phyloP scores from a whole-genome alignment of 1,139 yeast genomes.

The Nakaseomyces nivariensis region DNA sequence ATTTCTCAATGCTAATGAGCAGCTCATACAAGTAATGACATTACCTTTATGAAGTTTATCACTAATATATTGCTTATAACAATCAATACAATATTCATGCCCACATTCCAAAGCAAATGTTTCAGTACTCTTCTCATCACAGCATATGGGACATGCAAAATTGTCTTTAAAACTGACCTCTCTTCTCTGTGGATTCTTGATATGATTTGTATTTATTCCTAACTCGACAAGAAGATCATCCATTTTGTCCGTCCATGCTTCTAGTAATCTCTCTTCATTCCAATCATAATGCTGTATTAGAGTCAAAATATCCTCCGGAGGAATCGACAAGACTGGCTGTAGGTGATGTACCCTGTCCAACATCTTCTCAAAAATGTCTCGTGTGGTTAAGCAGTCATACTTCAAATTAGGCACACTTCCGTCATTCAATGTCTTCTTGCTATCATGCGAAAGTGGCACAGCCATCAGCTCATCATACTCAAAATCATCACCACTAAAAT shows the following conservation, averaged over 20 bases:
- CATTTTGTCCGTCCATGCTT: constrained; percentile 51
- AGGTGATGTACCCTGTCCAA: constrained; percentile 19
- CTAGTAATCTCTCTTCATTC: constrained; percentile 66
- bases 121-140: constrained; percentile 38
- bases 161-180: constrained; percentile 22
- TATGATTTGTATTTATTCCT: constrained; percentile 35
- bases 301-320: constrained; percentile 31
- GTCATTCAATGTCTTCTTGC: constrained; percentile 12
- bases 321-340: constrained; percentile 23
- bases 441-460: constrained; percentile 5
- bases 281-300: constrained; percentile 56
- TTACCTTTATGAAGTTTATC: constrained; percentile 44
- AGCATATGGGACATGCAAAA: constrained; percentile 60
- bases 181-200: constrained; percentile 7
- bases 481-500: constrained; percentile 3
- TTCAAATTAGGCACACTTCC: constrained; percentile 19
- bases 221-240: constrained; percentile 36
- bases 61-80: constrained; percentile 53
- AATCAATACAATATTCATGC: constrained; percentile 58
- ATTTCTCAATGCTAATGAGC: constrained; percentile 30
- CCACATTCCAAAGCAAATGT: constrained; percentile 54
- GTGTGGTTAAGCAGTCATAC: constrained; percentile 26
- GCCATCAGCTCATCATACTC: constrained; percentile 13
- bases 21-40: constrained; percentile 59
- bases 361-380: constrained; percentile 24